Base-by-base conservation (phyloP, 2,329 filamentous ascomycete genomes). In the Cladobotryum mycophilum region DNA sequence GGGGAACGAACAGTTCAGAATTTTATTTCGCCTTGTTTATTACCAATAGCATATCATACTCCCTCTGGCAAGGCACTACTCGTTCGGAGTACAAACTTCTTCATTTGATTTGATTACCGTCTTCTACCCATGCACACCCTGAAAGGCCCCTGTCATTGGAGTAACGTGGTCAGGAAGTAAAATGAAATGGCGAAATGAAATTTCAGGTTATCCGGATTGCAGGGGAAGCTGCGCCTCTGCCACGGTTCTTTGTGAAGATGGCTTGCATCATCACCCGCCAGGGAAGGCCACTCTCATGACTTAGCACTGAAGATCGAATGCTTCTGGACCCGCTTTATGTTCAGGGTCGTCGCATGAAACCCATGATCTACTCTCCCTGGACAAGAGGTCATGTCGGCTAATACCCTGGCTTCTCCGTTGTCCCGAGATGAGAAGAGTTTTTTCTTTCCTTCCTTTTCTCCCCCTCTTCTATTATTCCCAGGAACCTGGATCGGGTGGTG, bases 191-290 rank as follows among this genome's bases (percentile, higher is more conserved):
- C 35, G 41, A 53, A 53, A 53, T 50, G 47, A 53, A 37, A 42
- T 14, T 22, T 8, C 20, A 6, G 20, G 20, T n/a, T 40, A 45
- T 46, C 30, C 22, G 50, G 42, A 25, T 46, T 38, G 14, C 13
- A 43, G 22, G 22, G 35, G 35, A 46, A 53, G 51, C 47, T 41
- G 47, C 48, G 25, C 25, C 47, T 30, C 40, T 25, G 36, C 38
- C 41, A 46, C 47, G 44, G 42, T 41, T 42, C 41, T 45, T 20
- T 35, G 14, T 44, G 40, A 47, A 44, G 45, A 50, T 53, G 51
- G 51, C 51, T 53, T 53, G 51, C 51, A 53, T 53, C 42, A 42
- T 49, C 47, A 50, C 51, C 42, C 47, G 51, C 38, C 47, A 42
- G 4, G 25, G 25, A 44, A 50, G 36, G 15, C 22, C 45, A 38